A percentile compares a stretch with the other conserved stretches of the same genome.
phyloP scores from a whole-genome alignment of 306 rosid genomes.

The Hylodesmum podocarpum region DNA sequence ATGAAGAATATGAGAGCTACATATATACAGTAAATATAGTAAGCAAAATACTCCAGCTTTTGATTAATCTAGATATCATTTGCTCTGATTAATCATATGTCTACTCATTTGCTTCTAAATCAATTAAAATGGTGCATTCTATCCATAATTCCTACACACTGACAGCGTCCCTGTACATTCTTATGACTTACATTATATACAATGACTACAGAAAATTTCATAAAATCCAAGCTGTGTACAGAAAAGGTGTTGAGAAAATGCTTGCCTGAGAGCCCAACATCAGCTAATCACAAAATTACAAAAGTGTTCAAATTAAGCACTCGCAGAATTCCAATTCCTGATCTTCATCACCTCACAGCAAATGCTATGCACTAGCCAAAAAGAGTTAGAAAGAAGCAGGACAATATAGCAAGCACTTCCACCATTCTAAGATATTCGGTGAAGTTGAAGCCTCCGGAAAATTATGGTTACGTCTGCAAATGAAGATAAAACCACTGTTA shows the following conservation, averaged over 20 bases:
- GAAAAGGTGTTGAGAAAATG: conserved; percentile 15
- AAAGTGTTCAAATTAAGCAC: conserved; percentile 18
- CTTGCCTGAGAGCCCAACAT: conserved; percentile 15
- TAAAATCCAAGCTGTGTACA: conserved; percentile 27
- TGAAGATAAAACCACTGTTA: background rate
- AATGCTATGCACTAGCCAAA: conserved; percentile 20
- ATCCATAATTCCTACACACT: conserved; percentile 24
- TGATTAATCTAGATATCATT: background rate
- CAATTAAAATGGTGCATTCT: conserved; percentile 1
- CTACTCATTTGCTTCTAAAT: background rate
- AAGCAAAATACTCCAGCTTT: background rate
- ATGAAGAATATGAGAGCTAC: background rate
- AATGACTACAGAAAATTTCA: conserved; percentile 19
- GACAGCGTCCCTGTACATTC: conserved; percentile 36
- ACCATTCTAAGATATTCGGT: background rate
- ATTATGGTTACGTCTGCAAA: conserved; percentile 35
- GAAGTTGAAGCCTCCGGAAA: conserved; percentile 30
- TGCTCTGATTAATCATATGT: background rate
- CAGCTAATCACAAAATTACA: conserved; percentile 24
- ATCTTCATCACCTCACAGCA: conserved; percentile 23
- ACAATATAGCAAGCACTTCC: conserved; percentile 22
- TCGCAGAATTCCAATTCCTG: conserved; percentile 13
- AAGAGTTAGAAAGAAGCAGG: conserved; percentile 18
- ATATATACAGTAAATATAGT: background rate
- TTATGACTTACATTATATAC: conserved; percentile 36